These are phyloP conservation scores for Parmales sp. DNA, from an alignment of 108 stramenopile species.

Conservation along the genomic window DNA sequence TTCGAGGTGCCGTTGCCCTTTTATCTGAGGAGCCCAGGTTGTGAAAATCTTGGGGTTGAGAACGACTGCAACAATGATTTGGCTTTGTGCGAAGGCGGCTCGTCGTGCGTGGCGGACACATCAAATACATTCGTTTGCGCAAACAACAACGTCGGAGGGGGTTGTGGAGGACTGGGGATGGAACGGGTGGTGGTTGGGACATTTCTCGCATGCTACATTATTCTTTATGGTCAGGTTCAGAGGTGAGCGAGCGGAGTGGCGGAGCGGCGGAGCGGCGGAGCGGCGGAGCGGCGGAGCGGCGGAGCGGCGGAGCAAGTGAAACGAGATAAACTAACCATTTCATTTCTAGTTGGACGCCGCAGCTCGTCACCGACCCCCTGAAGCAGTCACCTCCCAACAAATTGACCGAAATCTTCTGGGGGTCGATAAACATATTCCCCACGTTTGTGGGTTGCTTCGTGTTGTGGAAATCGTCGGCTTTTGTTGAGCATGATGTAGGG, in stretches of 20 bases:
- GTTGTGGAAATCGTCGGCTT: conserved; percentile 37
- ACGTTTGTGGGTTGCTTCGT: conserved; percentile 51
- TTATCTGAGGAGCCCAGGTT: conserved; percentile 64
- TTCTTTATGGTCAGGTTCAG: conserved; percentile 88
- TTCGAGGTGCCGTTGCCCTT: conserved; percentile 90
- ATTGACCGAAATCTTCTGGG: conserved; percentile 75
- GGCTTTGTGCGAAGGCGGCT: background rate
- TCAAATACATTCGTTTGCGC: background rate
- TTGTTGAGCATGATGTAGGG: conserved; percentile 40
- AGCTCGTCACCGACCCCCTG: conserved; percentile 72
- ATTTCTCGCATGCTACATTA: conserved; percentile 84
- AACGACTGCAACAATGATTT: background rate
- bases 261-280: too few relatives aligned
- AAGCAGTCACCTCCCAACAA: conserved; percentile 28
- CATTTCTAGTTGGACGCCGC: too few relatives aligned
- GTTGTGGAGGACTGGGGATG: conserved; percentile 23
- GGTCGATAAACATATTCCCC: conserved; percentile 61
- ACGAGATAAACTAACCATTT: too few relatives aligned
- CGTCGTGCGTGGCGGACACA: background rate
- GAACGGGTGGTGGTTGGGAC: conserved; percentile 67
- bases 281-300: too few relatives aligned
- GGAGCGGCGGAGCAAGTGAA: too few relatives aligned
- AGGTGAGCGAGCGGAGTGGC: too few relatives aligned
- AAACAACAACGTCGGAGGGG: background rate
- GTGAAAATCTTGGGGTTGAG: background rate